Evolutionary conservation across 2,329 filamentous ascomycete species (phyloP), one percentile per base, ranked within the genome.

Genomic region (Colletotrichum endophyticum): DNA sequence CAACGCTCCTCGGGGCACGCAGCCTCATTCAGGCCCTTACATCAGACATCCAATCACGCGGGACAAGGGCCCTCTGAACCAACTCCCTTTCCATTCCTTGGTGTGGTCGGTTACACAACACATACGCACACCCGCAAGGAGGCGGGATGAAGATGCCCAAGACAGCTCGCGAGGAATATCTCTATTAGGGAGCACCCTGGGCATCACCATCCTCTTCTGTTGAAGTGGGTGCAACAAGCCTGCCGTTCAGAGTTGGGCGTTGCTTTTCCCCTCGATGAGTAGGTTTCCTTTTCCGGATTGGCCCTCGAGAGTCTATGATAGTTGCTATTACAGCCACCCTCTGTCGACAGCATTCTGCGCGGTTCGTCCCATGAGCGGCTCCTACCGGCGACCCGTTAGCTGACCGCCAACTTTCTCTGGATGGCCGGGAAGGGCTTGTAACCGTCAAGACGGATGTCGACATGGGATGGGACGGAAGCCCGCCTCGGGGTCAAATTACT

Each of bases 31-130:
- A 64, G 36, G 64, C 64, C 73, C 73, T 76, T 76, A 36, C 70
- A 49, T 73, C 11, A 25, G 8, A 22, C 28, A n/a, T 59, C 73
- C 73, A 70, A 73, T 66, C 59, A 70, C 13, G 15, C 64, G 15
- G 11, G 44, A 16, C 25, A 39, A 13, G 64, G 39, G n/a, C 39
- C 49, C 62, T 30, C 70, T 28, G 49, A 36, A 25, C 27, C 63
- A 59, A 39, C 73, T 74, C 73, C 73, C 73, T 74, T 66, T 28
- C 22, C 64, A 70, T 76, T 73, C 73, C 59, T 59, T 34, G 44
- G 36, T 22, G 28, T 59, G 73, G 70, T 28, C 39, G 27, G 34
- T 70, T 64, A 69, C 70, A 64, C 70, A 73, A 63, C 19, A 32
- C 53, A 25, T 8, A 49, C 8, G 25, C 34, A 44, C 36, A 56